These are phyloP conservation scores for Darksidea phi DNA, from an alignment of 495 filamentous ascomycete species.

Conservation along the genomic window DNA sequence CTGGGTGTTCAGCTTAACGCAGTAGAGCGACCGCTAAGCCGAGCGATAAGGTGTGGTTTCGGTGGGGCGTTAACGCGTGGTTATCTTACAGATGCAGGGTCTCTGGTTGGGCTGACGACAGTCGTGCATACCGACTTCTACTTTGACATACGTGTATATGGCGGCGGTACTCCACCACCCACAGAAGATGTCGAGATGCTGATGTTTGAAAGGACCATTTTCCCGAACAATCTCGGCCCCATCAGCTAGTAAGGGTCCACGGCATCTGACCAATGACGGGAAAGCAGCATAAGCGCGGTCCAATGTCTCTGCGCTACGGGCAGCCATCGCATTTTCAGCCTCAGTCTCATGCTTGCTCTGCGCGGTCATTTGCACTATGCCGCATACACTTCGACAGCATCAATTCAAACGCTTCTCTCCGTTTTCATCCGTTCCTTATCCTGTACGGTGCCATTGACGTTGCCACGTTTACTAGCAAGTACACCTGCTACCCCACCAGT, in stretches of 20 bases:
- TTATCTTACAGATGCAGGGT: too few species aligned
- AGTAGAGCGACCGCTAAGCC: too few species aligned
- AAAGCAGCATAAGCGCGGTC: constrained; percentile 6
- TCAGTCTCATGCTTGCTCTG: constrained; percentile 5
- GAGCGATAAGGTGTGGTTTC: too few species aligned
- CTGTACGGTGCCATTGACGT: too few species aligned
- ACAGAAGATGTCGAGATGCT: not conserved
- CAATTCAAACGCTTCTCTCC: not conserved
- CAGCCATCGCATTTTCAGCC: constrained; percentile 21
- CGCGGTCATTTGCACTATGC: not conserved
- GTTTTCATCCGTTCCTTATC: not conserved
- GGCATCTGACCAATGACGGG: constrained; percentile 6
- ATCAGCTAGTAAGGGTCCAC: not conserved
- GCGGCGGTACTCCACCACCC: not conserved
- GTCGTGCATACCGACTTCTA: too few species aligned
- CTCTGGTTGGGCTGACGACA: too few species aligned
- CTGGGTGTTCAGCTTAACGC: too few species aligned
- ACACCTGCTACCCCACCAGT: not conserved
- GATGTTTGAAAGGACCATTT: not conserved
- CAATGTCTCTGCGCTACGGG: not conserved
- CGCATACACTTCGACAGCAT: not conserved
- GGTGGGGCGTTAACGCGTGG: too few species aligned
- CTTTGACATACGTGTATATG: too few species aligned
- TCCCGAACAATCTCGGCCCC: not conserved
- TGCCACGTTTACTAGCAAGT: too few species aligned